phyloP scores from a whole-genome alignment of 352 stramenopile species.

The Globisporangium carolinianum region DNA sequence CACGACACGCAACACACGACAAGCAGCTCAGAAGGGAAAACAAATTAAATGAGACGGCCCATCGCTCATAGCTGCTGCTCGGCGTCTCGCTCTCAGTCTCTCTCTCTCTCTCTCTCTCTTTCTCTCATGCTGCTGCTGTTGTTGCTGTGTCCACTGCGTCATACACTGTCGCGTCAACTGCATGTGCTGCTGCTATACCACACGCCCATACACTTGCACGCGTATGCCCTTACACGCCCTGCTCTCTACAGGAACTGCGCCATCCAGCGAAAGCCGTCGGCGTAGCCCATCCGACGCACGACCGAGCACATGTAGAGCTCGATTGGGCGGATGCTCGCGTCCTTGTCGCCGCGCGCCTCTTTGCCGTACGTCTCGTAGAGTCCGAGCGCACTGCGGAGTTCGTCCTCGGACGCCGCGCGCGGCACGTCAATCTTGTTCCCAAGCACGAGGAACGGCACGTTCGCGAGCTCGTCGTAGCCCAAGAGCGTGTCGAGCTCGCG shows the following conservation, averaged over 20 bases:
- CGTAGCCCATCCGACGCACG: slow-evolving; percentile 97
- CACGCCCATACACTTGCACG: not conserved
- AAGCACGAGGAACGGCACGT: slow-evolving; percentile 98
- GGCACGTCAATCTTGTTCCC: slow-evolving; percentile 99
- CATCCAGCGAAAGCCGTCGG: slow-evolving; percentile 93
- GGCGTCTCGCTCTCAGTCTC: not conserved
- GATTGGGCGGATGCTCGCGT: slow-evolving; percentile 91
- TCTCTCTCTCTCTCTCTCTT: not conserved
- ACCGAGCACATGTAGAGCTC: slow-evolving; percentile 99
- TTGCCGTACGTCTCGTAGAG: slow-evolving; percentile 99
- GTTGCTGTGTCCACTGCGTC: not conserved
- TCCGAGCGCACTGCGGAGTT: slow-evolving; percentile 94
- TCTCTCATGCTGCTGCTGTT: not conserved
- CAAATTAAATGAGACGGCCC: too few relatives aligned
- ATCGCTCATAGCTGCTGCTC: too few relatives aligned
- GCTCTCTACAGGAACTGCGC: slow-evolving; percentile 81
- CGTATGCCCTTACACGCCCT: not conserved
- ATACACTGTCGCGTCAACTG: not conserved
- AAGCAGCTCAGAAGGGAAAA: too few relatives aligned
- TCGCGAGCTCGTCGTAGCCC: slow-evolving; percentile 95
- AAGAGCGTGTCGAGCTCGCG: slow-evolving; percentile 97
- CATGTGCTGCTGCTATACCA: not conserved
- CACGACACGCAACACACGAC: too few relatives aligned
- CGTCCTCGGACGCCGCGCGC: slow-evolving; percentile 95
- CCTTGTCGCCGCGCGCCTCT: slow-evolving; percentile 87